A percentile compares a stretch with the other conserved stretches of the same genome.
Evolutionary conservation across 108 stramenopile genomes (phyloP).

Genomic region (Schizochytrium sp.): DNA sequence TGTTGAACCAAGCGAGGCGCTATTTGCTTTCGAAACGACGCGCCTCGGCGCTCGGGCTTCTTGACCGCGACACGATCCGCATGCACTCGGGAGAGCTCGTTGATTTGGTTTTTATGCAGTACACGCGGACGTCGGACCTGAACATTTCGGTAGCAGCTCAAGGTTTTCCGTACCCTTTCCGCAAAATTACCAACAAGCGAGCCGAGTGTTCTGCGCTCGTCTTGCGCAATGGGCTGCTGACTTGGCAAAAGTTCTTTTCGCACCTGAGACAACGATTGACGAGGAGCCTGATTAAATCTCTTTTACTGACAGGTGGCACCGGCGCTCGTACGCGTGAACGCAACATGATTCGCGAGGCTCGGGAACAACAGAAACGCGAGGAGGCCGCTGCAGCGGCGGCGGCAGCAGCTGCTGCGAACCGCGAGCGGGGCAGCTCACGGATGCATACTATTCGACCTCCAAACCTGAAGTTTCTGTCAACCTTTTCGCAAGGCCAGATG

Average conservation of each 20-base stretch:
- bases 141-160: background rate
- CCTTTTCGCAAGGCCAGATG: too few relatives aligned
- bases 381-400: background rate
- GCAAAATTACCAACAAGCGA: background rate
- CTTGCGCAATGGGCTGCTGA: background rate
- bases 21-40: background rate
- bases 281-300: background rate
- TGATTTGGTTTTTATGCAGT: background rate
- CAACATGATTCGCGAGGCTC: background rate
- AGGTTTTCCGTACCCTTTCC: background rate
- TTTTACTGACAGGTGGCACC: background rate
- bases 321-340: background rate
- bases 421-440: too few relatives aligned
- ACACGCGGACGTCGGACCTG: background rate
- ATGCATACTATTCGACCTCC: too few relatives aligned
- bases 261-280: background rate
- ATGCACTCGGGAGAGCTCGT: background rate
- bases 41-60: background rate
- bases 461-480: too few relatives aligned
- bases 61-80: background rate
- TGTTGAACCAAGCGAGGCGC: background rate
- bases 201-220: background rate
- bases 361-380: background rate
- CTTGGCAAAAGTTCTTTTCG: slow-evolving; percentile 4
- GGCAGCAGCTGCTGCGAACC: background rate